Percentiles rank a stretch among this genome's conserved stretches.
Conservation (phyloP, 768 basidiomycete species). For the Hericium alpestre region DNA sequence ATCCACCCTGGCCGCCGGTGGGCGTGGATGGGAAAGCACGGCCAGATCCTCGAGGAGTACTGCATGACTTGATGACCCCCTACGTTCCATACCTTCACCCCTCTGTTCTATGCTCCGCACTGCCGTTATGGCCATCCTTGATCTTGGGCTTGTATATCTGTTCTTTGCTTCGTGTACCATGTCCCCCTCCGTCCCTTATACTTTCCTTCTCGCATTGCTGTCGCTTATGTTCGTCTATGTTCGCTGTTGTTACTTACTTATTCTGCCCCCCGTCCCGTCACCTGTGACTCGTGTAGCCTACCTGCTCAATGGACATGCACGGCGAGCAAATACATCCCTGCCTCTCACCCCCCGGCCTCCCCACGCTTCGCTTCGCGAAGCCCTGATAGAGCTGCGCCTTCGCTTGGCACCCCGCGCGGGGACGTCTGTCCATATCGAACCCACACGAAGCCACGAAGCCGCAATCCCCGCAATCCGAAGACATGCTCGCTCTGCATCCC, state of each 20-base stretch:
- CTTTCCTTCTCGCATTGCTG: neutral
- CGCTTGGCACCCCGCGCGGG: neutral
- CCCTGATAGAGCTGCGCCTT: neutral
- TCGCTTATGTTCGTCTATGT: neutral
- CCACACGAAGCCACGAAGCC: neutral
- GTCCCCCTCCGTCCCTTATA: neutral
- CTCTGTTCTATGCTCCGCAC: neutral
- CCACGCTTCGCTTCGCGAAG: neutral
- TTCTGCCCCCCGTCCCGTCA: neutral
- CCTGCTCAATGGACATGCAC: neutral
- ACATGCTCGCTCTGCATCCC: neutral
- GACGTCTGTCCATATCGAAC: neutral
- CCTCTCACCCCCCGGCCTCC: neutral
- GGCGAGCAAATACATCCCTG: neutral
- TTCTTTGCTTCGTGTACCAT: neutral
- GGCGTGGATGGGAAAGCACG: conserved; percentile 79
- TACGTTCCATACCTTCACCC: neutral
- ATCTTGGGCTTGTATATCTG: neutral
- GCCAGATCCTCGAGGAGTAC: conserved; percentile 48
- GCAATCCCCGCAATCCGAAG: neutral
- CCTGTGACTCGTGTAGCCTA: neutral
- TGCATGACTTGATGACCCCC: neutral
- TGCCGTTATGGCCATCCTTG: neutral
- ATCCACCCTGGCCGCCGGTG: conserved; percentile 59
- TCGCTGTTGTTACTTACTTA: neutral